A percentile compares a stretch with the other conserved stretches of the same genome.
Conservation (phyloP, 345 rosid genomes). For the Boechera retrofracta region DNA sequence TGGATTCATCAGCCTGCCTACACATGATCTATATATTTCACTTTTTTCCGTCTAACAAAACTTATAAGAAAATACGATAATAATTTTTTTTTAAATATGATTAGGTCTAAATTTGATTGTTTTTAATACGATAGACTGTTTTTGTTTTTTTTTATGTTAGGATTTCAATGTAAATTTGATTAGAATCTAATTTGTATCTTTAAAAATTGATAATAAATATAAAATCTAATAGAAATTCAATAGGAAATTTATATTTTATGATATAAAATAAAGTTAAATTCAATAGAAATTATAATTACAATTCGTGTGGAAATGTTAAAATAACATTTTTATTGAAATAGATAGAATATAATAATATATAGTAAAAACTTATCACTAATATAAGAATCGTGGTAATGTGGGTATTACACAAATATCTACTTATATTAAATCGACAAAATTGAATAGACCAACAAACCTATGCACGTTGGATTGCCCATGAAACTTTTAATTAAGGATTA, state of each 20-base stretch:
- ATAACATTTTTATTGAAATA: too few relatives aligned
- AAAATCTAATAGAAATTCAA: not conserved
- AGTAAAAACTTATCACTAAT: not conserved
- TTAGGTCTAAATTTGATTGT: too few relatives aligned
- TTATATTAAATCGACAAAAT: not conserved
- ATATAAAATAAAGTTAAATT: too few relatives aligned
- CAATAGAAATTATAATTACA: too few relatives aligned
- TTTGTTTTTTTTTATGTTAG: too few relatives aligned
- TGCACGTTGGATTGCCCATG: constrained; percentile 33
- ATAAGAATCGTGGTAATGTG: not conserved
- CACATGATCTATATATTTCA: constrained; percentile 1
- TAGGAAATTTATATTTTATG: too few relatives aligned
- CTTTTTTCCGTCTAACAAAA: not conserved
- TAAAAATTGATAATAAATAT: too few relatives aligned
- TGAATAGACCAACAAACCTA: constrained; percentile 34
- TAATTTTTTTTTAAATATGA: not conserved
- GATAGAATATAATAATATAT: too few relatives aligned
- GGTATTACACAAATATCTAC: constrained; percentile 8
- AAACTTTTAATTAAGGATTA: constrained; percentile 12
- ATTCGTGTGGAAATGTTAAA: not conserved
- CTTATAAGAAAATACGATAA: not conserved
- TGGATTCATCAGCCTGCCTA: constrained; percentile 8
- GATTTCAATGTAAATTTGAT: too few relatives aligned
- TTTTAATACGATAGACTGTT: too few relatives aligned
- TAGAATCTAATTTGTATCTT: too few relatives aligned